A percentile compares a stretch with the other conserved stretches of the same genome.
phyloP scores from a whole-genome alignment of 306 rosid species.

The Lagenaria siceraria region DNA sequence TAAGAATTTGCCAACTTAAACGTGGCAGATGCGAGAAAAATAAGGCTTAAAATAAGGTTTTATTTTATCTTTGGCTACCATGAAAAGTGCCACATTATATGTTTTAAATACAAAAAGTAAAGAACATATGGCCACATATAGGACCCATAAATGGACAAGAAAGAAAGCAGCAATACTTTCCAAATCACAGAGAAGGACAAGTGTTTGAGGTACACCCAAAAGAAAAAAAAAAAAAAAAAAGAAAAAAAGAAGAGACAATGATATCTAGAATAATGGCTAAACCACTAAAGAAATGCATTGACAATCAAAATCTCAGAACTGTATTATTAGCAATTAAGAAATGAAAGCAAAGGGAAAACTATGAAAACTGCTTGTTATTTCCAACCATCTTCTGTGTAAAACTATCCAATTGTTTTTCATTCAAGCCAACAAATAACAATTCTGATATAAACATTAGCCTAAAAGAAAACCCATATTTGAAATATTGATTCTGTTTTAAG shows the following conservation, averaged over 20 bases:
- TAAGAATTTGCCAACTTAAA: not conserved
- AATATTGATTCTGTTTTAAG: not conserved
- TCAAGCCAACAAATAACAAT: not conserved
- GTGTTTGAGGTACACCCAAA: not conserved
- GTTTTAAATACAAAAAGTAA: not conserved
- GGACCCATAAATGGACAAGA: constrained; percentile 7
- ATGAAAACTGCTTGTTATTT: not conserved
- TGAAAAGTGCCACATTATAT: not conserved
- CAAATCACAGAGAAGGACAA: not conserved
- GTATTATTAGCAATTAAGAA: not conserved
- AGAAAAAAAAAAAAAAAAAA: not conserved
- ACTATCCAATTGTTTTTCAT: not conserved
- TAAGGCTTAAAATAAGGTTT: not conserved
- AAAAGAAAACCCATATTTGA: not conserved
- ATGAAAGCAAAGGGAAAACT: not conserved
- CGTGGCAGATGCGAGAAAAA: not conserved
- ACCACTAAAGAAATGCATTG: not conserved
- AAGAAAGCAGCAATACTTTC: not conserved
- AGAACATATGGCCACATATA: not conserved
- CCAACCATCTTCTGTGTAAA: not conserved
- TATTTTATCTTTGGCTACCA: not conserved
- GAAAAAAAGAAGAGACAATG: not conserved
- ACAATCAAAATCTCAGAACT: not conserved
- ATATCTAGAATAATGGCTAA: not conserved
- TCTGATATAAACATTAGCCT: not conserved